These are phyloP conservation scores for Penicillium freii DNA, from an alignment of 2,329 filamentous ascomycete genomes.

Conservation along the genomic window DNA sequence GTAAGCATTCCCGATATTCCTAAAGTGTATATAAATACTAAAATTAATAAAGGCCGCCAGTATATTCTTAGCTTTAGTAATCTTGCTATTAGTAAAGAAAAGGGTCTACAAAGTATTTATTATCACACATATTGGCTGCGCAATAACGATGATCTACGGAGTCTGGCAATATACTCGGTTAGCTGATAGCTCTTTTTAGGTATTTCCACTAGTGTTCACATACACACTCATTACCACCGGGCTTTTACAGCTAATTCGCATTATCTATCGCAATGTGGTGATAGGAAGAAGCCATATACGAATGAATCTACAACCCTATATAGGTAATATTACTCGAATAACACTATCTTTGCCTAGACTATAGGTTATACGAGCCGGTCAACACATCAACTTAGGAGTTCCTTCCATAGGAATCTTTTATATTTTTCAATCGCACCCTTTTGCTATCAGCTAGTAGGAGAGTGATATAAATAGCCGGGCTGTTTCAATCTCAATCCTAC, in stretches of 20 bases:
- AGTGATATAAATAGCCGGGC: conserved; percentile 4
- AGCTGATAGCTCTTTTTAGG: too few relatives aligned
- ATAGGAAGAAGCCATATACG: conserved; percentile 3
- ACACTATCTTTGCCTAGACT: conserved; percentile 9
- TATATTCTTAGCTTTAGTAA: conserved; percentile 12
- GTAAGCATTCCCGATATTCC: too few relatives aligned
- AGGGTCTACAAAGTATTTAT: conserved; percentile 21
- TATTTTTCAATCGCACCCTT: conserved; percentile 8
- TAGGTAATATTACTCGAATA: conserved; percentile 6
- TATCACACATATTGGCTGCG: conserved; percentile 9
- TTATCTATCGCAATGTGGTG: conserved; percentile 7
- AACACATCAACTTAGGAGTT: conserved; percentile 10
- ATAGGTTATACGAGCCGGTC: conserved; percentile 3
- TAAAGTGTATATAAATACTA: too few relatives aligned
- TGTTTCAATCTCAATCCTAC: conserved; percentile 10
- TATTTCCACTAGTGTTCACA: conserved; percentile 1
- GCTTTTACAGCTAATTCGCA: not conserved
- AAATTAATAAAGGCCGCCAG: conserved; percentile 6
- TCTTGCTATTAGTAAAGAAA: conserved; percentile 17
- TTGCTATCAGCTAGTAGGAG: conserved; percentile 13
- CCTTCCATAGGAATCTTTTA: conserved; percentile 9
- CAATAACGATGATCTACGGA: conserved; percentile 12
- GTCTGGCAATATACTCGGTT: conserved; percentile 13
- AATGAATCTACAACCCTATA: not conserved
- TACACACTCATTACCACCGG: not conserved